Base-by-base conservation (phyloP, 1,284 basidiomycete genomes). In the Xerocomus amazonicus region DNA sequence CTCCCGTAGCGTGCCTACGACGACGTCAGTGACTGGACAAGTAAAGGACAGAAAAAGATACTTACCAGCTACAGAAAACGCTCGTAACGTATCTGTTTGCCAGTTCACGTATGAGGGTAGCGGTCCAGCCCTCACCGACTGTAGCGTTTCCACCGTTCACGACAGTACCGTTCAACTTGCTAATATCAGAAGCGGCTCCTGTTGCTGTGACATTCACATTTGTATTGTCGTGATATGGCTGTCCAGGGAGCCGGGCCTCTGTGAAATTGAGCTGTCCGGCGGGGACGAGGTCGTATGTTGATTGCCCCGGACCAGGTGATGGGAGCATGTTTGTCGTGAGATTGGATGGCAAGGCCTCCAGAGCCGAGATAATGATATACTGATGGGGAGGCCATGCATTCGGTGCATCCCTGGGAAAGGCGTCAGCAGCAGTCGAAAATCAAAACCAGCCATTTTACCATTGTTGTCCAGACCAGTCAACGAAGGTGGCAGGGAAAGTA, bases 301-400 rank as follows among this genome's bases (percentile, higher is more conserved):
- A 82, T 40, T 79, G 70, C 29, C 75, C 73, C 9, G 65, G 58
- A 1, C 70, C 59, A 1, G 81, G 77, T 0, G 69, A 61, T 5
- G 83, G 83, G 5, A 83, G 65, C 5, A 76, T 29, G 4, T 71
- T 73, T 5, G 66, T 70, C 0, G 86, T 81, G 27, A 92, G 61
- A 61, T 89, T 88, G 5, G 77, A 62, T 0, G 90, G 90, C 8
- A 93, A 68, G 9, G 77, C 79, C 38, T 80, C 77, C 14, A 97
- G 79, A 0, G 93, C 92, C 56, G 87, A 76, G 46, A 96, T 78
- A 13, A 83, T 73, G 57, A 95, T 88, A 66, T 91, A 85, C 56
- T 89, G 84, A 59, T 92, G 90, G n/a, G 89, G 89, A 7, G 91
- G 90, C 91, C 89, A 91, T 2, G 83, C 68, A 57, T 89, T 88